Evolutionary conservation across 148 eudicot species (phyloP).

Genomic region (Salicornia ramosissima): DNA sequence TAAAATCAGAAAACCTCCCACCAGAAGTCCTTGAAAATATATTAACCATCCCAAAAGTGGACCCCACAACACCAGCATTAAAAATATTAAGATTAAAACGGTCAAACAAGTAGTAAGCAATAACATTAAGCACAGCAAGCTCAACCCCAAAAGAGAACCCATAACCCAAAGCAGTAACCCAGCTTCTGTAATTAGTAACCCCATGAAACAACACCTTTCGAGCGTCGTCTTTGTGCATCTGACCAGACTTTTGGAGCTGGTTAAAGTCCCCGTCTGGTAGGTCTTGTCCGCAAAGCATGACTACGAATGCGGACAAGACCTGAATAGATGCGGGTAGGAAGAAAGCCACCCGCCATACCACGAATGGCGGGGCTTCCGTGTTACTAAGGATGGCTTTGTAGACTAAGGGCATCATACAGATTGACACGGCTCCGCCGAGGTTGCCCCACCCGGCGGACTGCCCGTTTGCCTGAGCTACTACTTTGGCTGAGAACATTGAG

Average conservation of each 20-base stretch:
- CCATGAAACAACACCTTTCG: constrained; percentile 34
- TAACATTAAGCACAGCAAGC: constrained; percentile 62
- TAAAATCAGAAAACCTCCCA: constrained; percentile 52
- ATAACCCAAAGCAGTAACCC: no score
- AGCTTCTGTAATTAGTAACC: no score
- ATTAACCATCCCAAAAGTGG: constrained; percentile 66
- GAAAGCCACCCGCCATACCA: no score
- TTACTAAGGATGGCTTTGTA: no score
- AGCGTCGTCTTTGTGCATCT: constrained; percentile 46
- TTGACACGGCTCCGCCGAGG: no score
- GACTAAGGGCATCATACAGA: no score
- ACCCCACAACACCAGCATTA: constrained; percentile 68
- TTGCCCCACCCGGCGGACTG: no score
- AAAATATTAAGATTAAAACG: constrained; percentile 46
- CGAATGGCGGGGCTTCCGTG: no score
- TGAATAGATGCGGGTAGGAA: no score
- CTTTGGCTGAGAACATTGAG: no score
- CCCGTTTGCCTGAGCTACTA: no score
- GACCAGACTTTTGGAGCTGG: constrained; percentile 37
- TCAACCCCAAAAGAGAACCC: constrained; percentile 82
- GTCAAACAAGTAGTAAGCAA: constrained; percentile 72
- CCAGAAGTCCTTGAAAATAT: constrained; percentile 56
- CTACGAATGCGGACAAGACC: no score
- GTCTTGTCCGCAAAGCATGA: constrained; percentile 61
- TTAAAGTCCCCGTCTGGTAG: constrained; percentile 61